Conservation (phyloP, 768 basidiomycete species). For the Termitomyces sp. region DNA sequence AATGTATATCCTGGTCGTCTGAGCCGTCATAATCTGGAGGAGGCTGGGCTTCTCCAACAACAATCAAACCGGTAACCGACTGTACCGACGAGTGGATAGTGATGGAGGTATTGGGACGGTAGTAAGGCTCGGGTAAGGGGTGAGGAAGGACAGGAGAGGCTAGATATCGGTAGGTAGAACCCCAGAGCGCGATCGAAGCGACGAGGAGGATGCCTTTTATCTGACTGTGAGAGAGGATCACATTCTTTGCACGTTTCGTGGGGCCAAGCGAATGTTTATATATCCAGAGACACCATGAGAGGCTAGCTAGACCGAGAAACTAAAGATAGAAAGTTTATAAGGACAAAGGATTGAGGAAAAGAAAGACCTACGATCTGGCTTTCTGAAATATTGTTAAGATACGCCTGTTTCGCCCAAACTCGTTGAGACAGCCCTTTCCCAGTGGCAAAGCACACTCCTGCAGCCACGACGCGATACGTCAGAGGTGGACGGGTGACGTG, state of each 20-base stretch:
- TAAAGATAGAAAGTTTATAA: conserved; percentile 7
- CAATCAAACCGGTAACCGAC: conserved; percentile 78
- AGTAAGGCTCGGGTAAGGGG: conserved; percentile 49
- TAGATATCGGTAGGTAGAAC: conserved; percentile 35
- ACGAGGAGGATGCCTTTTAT: conserved; percentile 28
- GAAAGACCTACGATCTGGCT: conserved; percentile 37
- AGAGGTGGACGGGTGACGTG: conserved; percentile 13
- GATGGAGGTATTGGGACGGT: conserved; percentile 53
- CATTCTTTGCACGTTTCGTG: conserved; percentile 20
- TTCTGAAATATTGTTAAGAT: conserved; percentile 32
- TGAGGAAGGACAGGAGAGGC: conserved; percentile 57
- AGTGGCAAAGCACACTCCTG: conserved; percentile 26
- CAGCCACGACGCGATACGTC: conserved; percentile 23
- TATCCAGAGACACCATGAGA: conserved; percentile 30
- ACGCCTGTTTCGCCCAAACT: conserved; percentile 28
- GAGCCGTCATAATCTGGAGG: conserved; percentile 29
- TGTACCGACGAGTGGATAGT: conserved; percentile 65
- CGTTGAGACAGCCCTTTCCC: conserved; percentile 26
- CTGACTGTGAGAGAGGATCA: conserved; percentile 19
- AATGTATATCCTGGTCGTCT: conserved; percentile 39
- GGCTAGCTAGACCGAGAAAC: conserved; percentile 33
- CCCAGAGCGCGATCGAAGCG: conserved; percentile 34
- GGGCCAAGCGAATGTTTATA: conserved; percentile 17
- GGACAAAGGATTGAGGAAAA: not conserved
- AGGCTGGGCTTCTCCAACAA: conserved; percentile 72